A percentile compares a stretch with the other conserved stretches of the same genome.
phyloP scores from a whole-genome alignment of 163 green algal species.

The Scenedesmus sp. region DNA sequence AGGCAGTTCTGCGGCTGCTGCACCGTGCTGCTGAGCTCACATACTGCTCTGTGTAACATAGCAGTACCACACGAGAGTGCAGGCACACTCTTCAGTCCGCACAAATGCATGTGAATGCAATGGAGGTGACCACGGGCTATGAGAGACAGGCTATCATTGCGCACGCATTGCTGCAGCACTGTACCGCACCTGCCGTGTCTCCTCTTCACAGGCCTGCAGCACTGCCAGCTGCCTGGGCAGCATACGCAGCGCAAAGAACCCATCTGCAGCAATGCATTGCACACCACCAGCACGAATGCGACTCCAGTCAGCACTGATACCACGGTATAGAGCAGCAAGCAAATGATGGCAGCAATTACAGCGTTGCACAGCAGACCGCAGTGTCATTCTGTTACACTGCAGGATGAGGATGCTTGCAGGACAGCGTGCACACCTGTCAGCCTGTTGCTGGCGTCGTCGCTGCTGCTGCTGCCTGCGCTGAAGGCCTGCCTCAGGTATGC shows the following conservation, averaged over 20 bases:
- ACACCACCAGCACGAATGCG: neutral
- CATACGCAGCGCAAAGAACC: slow-evolving; percentile 40
- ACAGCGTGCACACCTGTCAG: neutral
- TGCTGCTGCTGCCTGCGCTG: slow-evolving; percentile 9
- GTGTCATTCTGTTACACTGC: neutral
- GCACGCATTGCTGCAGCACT: no score
- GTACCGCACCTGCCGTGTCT: slow-evolving; percentile 29
- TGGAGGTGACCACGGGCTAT: no score
- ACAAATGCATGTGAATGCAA: no score
- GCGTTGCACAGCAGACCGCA: neutral
- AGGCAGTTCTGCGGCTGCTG: no score
- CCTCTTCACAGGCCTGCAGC: slow-evolving; percentile 25
- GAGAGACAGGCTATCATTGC: neutral
- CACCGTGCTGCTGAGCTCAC: no score
- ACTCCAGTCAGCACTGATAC: neutral
- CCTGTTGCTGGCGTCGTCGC: neutral
- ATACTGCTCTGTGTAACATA: no score
- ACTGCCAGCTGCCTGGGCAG: slow-evolving; percentile 39
- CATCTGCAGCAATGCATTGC: slow-evolving; percentile 15
- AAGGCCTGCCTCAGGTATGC: neutral
- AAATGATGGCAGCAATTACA: neutral
- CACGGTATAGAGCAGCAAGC: neutral
- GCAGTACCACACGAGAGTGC: no score
- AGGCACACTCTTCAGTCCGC: no score
- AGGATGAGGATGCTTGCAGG: neutral